Conservation (phyloP, 1,139 yeast species). For the Pichia sp. region DNA sequence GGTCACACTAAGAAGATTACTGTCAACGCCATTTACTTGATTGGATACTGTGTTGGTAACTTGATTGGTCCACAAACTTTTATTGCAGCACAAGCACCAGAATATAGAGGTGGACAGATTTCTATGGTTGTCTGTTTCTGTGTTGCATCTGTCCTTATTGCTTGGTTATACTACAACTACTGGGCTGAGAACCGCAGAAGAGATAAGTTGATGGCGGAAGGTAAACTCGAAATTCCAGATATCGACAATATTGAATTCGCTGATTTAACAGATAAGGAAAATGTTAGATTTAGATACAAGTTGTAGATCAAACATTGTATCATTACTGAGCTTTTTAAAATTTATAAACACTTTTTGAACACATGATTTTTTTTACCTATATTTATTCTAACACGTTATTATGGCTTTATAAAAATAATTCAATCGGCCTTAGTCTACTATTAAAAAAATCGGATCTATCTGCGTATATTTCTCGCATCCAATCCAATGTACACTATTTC, state of each 20-base stretch:
- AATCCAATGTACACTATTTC: too few species aligned
- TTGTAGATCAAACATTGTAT: too few species aligned
- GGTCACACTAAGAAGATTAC: slow-evolving; percentile 46
- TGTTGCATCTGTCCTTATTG: slow-evolving; percentile 21
- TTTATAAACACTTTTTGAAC: not conserved
- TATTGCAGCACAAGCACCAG: slow-evolving; percentile 42
- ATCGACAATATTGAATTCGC: slow-evolving; percentile 44
- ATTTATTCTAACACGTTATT: too few species aligned
- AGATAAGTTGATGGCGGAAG: slow-evolving; percentile 27
- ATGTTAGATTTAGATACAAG: slow-evolving; percentile 44
- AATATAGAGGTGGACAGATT: slow-evolving; percentile 42
- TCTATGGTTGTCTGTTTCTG: slow-evolving; percentile 33
- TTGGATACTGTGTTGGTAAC: slow-evolving; percentile 63
- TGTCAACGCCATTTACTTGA: slow-evolving; percentile 55
- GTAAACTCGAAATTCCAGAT: slow-evolving; percentile 26
- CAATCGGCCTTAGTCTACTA: too few species aligned
- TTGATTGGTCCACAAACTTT: slow-evolving; percentile 57
- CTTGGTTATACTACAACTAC: slow-evolving; percentile 24
- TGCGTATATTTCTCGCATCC: too few species aligned
- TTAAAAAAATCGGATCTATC: too few species aligned
- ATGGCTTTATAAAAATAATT: too few species aligned
- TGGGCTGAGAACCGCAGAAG: slow-evolving; percentile 31
- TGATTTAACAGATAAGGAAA: slow-evolving; percentile 49
- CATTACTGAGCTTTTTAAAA: too few species aligned
- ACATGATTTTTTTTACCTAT: too few species aligned